Evolutionary conservation across 371 early-diverging fungal species (phyloP).

Genomic region (Mucor mucedo): DNA sequence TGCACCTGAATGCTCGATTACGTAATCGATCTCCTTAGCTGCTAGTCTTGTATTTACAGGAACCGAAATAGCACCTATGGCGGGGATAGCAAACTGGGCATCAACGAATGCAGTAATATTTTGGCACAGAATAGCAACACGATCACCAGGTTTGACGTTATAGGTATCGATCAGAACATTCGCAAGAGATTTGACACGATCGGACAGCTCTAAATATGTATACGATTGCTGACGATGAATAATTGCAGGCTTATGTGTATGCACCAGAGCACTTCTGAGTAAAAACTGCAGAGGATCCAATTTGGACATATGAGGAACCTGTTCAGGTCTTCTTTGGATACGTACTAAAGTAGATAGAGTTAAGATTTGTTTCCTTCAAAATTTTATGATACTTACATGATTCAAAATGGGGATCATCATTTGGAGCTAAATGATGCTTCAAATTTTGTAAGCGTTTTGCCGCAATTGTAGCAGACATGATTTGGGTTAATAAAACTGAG

Average conservation of each 20-base stretch:
- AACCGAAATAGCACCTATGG: constrained; percentile 62
- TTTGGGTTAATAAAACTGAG: too few relatives aligned
- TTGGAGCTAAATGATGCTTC: constrained; percentile 19
- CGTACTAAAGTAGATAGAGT: constrained; percentile 25
- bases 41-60: constrained; percentile 70
- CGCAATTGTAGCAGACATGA: not conserved
- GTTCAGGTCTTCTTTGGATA: constrained; percentile 28
- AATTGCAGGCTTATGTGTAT: constrained; percentile 55
- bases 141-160: constrained; percentile 35
- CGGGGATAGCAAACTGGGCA: constrained; percentile 69
- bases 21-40: constrained; percentile 65
- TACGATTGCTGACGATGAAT: constrained; percentile 44
- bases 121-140: constrained; percentile 66
- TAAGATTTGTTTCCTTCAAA: not conserved
- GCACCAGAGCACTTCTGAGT: constrained; percentile 57
- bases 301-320: constrained; percentile 29
- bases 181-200: constrained; percentile 50
- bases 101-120: constrained; percentile 69
- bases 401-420: constrained; percentile 19
- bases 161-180: constrained; percentile 41
- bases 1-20: constrained; percentile 61
- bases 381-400: constrained; percentile 1
- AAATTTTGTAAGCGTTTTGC: constrained; percentile 6
- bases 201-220: constrained; percentile 47
- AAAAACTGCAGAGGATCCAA: constrained; percentile 60